Evolutionary conservation across 371 early-diverging fungal species (phyloP).

Genomic region (Chytridium lagenaria): DNA sequence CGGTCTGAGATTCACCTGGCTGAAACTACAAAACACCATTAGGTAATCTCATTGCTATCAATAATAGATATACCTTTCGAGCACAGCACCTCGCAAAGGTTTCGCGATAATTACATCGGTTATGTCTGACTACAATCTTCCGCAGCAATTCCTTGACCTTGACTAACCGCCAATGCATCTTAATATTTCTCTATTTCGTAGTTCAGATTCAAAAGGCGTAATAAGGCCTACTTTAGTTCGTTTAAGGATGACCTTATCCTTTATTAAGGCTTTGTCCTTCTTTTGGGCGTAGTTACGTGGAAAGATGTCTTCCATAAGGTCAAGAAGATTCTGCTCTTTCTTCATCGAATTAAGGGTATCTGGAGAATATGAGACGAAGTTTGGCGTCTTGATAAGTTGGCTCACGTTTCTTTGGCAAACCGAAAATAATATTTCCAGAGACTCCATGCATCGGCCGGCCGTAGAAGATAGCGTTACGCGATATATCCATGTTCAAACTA

Average conservation of each 20-base stretch:
- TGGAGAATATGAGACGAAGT: background rate
- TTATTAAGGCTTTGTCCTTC: too few species aligned
- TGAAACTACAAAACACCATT: too few species aligned
- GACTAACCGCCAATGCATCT: conserved; percentile 9
- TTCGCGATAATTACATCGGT: background rate
- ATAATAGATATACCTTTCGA: conserved; percentile 13
- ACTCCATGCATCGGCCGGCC: conserved; percentile 28
- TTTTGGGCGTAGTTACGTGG: conserved; percentile 33
- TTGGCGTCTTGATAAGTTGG: background rate
- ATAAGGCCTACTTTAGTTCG: background rate
- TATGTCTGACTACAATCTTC: background rate
- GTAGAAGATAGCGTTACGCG: conserved; percentile 42
- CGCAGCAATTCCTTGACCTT: conserved; percentile 1
- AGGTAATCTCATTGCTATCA: background rate
- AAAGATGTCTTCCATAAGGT: conserved; percentile 33
- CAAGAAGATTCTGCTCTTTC: background rate
- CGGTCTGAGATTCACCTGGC: too few species aligned
- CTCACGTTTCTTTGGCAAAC: conserved; percentile 44
- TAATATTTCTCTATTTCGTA: background rate
- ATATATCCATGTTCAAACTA: conserved; percentile 18
- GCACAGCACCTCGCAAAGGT: conserved; percentile 31
- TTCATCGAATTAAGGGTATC: conserved; percentile 19
- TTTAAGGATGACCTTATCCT: background rate
- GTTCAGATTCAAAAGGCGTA: too few species aligned
- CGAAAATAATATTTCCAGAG: conserved; percentile 27